Conservation (phyloP, 192 early-diverging fungal species). For the Coemansia sp. region DNA sequence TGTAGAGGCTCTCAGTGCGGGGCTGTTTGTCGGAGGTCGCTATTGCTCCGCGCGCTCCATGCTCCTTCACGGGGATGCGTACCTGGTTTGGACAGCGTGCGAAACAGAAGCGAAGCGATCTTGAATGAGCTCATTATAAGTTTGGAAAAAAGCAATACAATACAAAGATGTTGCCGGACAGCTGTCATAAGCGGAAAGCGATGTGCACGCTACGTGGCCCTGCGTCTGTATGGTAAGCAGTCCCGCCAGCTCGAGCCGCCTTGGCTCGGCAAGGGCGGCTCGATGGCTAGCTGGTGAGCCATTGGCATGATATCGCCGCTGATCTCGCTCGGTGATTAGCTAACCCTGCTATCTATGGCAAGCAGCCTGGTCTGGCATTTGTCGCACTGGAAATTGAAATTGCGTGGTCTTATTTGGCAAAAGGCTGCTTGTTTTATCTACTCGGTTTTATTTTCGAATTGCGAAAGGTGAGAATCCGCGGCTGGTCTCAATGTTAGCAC, state of each 20-base stretch:
- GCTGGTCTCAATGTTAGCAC: not conserved
- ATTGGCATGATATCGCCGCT: not conserved
- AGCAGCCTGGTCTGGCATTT: not conserved
- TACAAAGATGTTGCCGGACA: not conserved
- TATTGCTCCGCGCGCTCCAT: not conserved
- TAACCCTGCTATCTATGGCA: not conserved
- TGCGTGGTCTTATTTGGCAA: not conserved
- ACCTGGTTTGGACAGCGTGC: slow-evolving; percentile 69
- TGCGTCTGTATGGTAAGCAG: not conserved
- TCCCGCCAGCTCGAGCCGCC: not conserved
- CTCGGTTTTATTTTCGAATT: not conserved
- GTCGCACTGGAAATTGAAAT: not conserved
- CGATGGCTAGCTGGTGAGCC: not conserved
- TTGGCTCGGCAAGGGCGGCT: not conserved
- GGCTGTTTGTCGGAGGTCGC: not conserved
- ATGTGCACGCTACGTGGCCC: not conserved
- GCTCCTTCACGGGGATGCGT: slow-evolving; percentile 18
- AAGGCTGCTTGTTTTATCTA: not conserved
- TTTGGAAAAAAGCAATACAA: not conserved
- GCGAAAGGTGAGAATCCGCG: slow-evolving; percentile 7
- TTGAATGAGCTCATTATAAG: slow-evolving; percentile 64
- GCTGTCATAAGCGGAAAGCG: not conserved
- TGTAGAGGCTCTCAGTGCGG: not conserved
- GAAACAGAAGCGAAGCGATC: slow-evolving; percentile 60
- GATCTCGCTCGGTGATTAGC: not conserved